phyloP scores from a whole-genome alignment of 257 asterid genomes.

The Solanum bulbocastanum region DNA sequence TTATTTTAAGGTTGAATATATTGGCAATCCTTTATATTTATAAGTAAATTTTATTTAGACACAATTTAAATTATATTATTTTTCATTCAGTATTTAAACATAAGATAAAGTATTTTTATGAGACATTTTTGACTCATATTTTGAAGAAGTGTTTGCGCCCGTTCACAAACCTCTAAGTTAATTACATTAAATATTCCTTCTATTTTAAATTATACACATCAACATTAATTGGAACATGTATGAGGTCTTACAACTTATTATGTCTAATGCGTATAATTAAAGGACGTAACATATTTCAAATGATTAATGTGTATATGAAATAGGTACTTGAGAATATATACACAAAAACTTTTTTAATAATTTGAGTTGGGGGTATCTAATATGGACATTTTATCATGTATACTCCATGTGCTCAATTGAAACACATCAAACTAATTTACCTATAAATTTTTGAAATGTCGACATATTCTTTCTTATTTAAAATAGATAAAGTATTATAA shows the following conservation, averaged over 20 bases:
- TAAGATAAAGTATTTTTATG: not conserved
- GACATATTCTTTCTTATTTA: no score
- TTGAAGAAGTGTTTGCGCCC: not conserved
- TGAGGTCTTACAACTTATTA: not conserved
- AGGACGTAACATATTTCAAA: not conserved
- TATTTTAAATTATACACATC: not conserved
- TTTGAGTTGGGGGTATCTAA: not conserved
- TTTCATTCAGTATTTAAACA: not conserved
- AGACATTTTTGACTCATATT: not conserved
- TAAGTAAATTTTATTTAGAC: not conserved
- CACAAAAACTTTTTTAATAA: not conserved
- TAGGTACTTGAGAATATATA: not conserved
- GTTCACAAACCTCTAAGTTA: not conserved
- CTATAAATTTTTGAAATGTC: not conserved
- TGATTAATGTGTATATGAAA: not conserved
- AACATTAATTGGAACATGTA: not conserved
- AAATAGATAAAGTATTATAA: not conserved
- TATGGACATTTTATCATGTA: not conserved
- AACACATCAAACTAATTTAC: not conserved
- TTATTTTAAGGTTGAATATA: not conserved
- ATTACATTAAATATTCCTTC: not conserved
- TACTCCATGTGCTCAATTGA: not conserved
- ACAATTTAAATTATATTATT: not conserved
- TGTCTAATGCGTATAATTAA: not conserved
- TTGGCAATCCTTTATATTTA: not conserved